Evolutionary conservation across 2,329 filamentous ascomycete genomes (phyloP).

Genomic region (Colletotrichum trifolii): DNA sequence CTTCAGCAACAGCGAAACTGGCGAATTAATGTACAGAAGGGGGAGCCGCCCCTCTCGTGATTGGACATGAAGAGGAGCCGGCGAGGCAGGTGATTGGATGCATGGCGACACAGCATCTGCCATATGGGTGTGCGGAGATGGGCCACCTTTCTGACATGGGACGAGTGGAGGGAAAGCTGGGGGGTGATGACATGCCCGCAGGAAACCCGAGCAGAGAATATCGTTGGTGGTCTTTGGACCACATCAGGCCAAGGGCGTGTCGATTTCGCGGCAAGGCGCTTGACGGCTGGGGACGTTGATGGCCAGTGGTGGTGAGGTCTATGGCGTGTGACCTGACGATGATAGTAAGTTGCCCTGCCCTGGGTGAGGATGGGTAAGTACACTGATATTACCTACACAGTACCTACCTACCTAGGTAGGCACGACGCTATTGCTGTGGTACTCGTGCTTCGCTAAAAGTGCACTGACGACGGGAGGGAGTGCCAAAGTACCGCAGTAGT

Average conservation of each 20-base stretch:
- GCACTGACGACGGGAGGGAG: conserved; percentile 4
- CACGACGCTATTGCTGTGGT: too few relatives aligned
- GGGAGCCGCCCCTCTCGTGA: conserved; percentile 12
- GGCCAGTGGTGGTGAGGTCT: conserved; percentile 2
- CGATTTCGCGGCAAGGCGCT: neutral
- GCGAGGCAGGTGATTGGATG: conserved; percentile 24
- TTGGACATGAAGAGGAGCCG: conserved; percentile 11
- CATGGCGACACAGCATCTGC: conserved; percentile 19
- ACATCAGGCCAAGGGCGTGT: conserved; percentile 3
- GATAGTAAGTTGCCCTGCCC: neutral
- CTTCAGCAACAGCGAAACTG: neutral
- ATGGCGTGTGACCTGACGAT: neutral
- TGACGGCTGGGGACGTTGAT: neutral
- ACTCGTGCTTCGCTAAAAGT: too few relatives aligned
- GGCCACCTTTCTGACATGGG: conserved; percentile 4
- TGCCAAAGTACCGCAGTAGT: conserved; percentile 10
- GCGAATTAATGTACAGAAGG: conserved; percentile 20
- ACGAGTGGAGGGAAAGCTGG: conserved; percentile 26
- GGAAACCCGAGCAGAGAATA: neutral
- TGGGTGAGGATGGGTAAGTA: neutral
- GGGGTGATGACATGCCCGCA: conserved; percentile 21
- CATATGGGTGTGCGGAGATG: conserved; percentile 9
- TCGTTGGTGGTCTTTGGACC: too few relatives aligned
- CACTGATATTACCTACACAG: too few relatives aligned
- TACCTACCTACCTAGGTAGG: too few relatives aligned